A percentile compares a stretch with the other conserved stretches of the same genome.
These are phyloP conservation scores for Acanthamoeba polyphaga DNA, from an alignment of 208 protist genomes.

Conservation along the genomic window DNA sequence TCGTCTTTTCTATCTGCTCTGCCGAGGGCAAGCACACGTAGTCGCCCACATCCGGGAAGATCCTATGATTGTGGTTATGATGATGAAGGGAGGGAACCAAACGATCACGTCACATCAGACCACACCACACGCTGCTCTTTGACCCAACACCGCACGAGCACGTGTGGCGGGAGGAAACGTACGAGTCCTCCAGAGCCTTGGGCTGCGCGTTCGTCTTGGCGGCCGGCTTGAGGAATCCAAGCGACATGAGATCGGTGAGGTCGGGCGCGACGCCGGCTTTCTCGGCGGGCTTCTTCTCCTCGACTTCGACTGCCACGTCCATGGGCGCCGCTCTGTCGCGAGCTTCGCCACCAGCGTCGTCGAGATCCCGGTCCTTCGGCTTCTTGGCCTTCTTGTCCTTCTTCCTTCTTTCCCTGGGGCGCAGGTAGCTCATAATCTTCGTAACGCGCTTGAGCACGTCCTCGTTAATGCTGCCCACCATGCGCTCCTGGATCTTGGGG, in stretches of 20 bases:
- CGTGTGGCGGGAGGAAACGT: neutral
- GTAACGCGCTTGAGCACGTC: neutral
- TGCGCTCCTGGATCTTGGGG: conserved; percentile 13
- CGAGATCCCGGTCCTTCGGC: neutral
- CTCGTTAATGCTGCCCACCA: conserved; percentile 21
- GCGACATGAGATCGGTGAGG: conserved; percentile 35
- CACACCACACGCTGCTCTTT: too few species aligned
- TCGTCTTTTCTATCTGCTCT: neutral
- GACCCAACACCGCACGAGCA: neutral
- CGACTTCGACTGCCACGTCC: neutral
- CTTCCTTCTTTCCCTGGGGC: neutral
- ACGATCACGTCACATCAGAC: neutral
- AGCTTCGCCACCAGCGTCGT: neutral
- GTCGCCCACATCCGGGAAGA: conserved; percentile 30
- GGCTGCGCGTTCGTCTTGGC: neutral
- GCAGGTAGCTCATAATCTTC: conserved; percentile 34
- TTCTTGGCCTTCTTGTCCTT: conserved; percentile 48
- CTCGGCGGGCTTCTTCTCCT: neutral
- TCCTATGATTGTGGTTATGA: neutral
- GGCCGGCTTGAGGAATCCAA: conserved; percentile 15
- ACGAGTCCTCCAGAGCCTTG: conserved; percentile 17
- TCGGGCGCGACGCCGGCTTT: neutral
- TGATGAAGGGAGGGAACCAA: neutral
- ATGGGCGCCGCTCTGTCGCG: neutral
- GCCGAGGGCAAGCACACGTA: conserved; percentile 10